Base-by-base conservation (phyloP, 345 rosid genomes). In the Eucalyptus decipiens region DNA sequence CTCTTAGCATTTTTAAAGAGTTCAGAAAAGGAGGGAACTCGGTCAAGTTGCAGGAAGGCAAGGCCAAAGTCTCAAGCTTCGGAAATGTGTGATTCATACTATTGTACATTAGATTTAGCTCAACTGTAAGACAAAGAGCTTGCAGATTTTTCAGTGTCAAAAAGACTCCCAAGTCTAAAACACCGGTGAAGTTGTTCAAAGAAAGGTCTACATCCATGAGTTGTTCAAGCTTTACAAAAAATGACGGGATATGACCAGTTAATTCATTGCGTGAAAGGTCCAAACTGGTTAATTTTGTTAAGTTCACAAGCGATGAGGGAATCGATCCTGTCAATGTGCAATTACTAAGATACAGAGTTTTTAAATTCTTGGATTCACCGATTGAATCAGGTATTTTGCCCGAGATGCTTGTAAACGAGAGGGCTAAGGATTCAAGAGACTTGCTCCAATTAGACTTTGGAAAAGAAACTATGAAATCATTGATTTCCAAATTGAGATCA, bases 261-360 rank as follows among this genome's bases (percentile, higher is more conserved):
- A 40, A 42, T 19, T 65, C 6, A 21, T 87, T 87, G 2, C 0
- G 0, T 11, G 19, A 19, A 43, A 62, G 48, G 34, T 62, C 52
- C 49, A 87, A 48, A 2, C 0, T 28, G 0, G 23, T 62, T 42
- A 87, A 30, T 87, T 67, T 5, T 23, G 54, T 87, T 23, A 60
- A 67, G 19, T 87, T 62, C 42, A 5, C 81, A 30, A 87, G 17
- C 2, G 1, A 58, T 40, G 16, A 16, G 10, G 80, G 52, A 26
- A 87, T 14, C 2, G 11, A 18, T 42, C 76, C 51, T 7, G 0
- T n/a, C 48, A 58, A 24, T 28, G 40, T 9, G 34, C 62, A 87
- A 0, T 11, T 1, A 0, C 3, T 0, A 23, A 62, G 89, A 32
- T 19, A 0, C 6, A 67, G 24, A 45, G 5, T 16, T 43, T 37